phyloP scores from a whole-genome alignment of 2,329 filamentous ascomycete genomes.

The Fusarium metavorans region DNA sequence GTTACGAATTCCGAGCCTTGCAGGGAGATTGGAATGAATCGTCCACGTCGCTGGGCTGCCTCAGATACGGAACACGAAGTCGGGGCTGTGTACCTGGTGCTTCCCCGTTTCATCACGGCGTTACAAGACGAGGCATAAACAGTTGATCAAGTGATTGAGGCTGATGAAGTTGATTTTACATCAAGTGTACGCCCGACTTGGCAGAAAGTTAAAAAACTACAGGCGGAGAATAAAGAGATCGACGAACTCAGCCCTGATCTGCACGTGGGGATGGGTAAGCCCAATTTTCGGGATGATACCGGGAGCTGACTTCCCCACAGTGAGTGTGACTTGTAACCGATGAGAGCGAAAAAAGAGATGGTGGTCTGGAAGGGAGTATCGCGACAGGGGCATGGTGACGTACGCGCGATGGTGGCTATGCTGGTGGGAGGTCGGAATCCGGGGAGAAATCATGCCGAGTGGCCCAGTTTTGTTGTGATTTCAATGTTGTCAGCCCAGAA shows the following conservation, averaged over 20 bases:
- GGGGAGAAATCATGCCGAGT: constrained; percentile 6
- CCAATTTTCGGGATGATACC: neutral
- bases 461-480: neutral
- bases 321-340: neutral
- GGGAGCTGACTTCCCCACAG: neutral
- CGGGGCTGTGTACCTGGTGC: constrained; percentile 3
- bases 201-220: neutral
- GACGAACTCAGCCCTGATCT: constrained; percentile 5
- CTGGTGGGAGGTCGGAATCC: neutral
- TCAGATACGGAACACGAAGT: neutral
- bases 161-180: neutral
- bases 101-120: neutral
- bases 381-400: neutral
- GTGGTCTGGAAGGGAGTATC: neutral
- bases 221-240: neutral
- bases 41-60: neutral
- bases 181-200: neutral
- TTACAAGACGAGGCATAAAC: neutral
- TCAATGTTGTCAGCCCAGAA: constrained; percentile 6
- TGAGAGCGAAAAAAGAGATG: neutral
- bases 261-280: neutral
- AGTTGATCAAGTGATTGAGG: neutral
- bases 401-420: constrained; percentile 1
- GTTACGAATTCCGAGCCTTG: neutral
- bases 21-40: neutral